Percentiles rank a stretch among this genome's conserved stretches.
phyloP scores from a whole-genome alignment of 2,329 filamentous ascomycete species.

The Aspergillus sp. region DNA sequence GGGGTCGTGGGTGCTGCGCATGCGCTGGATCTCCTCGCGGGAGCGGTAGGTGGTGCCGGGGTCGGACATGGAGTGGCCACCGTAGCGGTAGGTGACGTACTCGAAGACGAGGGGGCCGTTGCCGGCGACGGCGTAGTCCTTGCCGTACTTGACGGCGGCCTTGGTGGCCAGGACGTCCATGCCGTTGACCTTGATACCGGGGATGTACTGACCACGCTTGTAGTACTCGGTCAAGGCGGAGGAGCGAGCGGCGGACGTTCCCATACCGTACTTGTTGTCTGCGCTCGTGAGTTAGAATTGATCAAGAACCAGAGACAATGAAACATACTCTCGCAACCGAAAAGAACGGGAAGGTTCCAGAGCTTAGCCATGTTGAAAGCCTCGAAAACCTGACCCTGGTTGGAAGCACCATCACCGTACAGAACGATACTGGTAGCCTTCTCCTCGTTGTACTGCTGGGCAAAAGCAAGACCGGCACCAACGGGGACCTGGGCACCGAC shows the following conservation, averaged over 20 bases:
- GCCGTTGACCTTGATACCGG: slow-evolving; percentile 98
- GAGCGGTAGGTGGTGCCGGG: slow-evolving; percentile 99
- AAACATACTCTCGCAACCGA: slow-evolving; percentile 93
- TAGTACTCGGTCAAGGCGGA: slow-evolving; percentile 99
- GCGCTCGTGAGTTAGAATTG: slow-evolving; percentile 3
- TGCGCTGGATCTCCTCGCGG: slow-evolving; percentile 98
- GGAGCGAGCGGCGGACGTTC: slow-evolving; percentile 90
- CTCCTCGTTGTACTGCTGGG: slow-evolving; percentile 89
- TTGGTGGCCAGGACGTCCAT: slow-evolving; percentile 99
- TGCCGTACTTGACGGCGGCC: slow-evolving; percentile 91
- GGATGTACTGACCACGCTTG: slow-evolving; percentile 99
- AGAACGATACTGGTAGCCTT: slow-evolving; percentile 86
- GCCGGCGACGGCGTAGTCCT: slow-evolving; percentile 79
- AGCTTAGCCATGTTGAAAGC: slow-evolving; percentile 99
- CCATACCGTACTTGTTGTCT: slow-evolving; percentile 99
- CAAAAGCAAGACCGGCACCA: slow-evolving; percentile 93
- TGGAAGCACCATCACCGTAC: slow-evolving; percentile 97
- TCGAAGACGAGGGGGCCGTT: slow-evolving; percentile 96
- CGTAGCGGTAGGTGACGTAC: slow-evolving; percentile 99
- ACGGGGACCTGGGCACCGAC: slow-evolving; percentile 98
- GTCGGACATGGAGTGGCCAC: slow-evolving; percentile 99
- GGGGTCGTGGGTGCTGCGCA: slow-evolving; percentile 98
- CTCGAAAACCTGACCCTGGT: slow-evolving; percentile 99
- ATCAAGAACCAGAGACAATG: too few species aligned
- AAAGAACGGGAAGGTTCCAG: slow-evolving; percentile 94